phyloP scores from a whole-genome alignment of 2,329 filamentous ascomycete genomes.

The Stagonosporopsis rhizophila region DNA sequence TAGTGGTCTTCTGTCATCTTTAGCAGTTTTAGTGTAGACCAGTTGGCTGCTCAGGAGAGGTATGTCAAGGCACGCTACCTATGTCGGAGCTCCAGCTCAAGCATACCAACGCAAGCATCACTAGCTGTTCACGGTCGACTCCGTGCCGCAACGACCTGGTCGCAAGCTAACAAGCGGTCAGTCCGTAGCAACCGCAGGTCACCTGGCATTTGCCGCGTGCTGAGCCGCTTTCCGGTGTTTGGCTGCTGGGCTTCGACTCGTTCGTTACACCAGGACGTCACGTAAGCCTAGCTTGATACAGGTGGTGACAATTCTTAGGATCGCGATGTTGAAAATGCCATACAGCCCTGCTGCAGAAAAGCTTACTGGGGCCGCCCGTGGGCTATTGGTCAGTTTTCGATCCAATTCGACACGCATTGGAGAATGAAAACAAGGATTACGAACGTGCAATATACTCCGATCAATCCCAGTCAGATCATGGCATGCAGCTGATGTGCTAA shows the following conservation, averaged over 20 bases:
- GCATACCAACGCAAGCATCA: slow-evolving; percentile 14
- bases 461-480: slow-evolving; percentile 4
- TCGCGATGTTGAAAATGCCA: slow-evolving; percentile 3
- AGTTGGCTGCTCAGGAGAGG: slow-evolving; percentile 4
- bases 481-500: slow-evolving; percentile 10
- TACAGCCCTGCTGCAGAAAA: background rate
- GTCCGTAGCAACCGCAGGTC: slow-evolving; percentile 1
- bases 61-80: background rate
- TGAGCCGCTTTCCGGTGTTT: background rate
- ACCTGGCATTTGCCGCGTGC: slow-evolving; percentile 6
- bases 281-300: background rate
- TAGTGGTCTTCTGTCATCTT: slow-evolving; percentile 9
- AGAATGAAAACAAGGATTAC: background rate
- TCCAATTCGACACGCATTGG: slow-evolving; percentile 1
- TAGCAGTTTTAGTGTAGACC: slow-evolving; percentile 6
- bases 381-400: background rate
- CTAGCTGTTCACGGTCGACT: slow-evolving; percentile 17
- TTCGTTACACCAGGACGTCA: background rate
- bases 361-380: background rate
- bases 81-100: background rate
- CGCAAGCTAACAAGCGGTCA: slow-evolving; percentile 11
- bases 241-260: background rate
- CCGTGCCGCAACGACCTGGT: slow-evolving; percentile 11
- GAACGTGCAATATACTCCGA: slow-evolving; percentile 16
- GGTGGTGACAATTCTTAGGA: background rate